Percentiles rank a stretch among this genome's conserved stretches.
Conservation (phyloP, 345 rosid genomes). For the Camelina neglecta region DNA sequence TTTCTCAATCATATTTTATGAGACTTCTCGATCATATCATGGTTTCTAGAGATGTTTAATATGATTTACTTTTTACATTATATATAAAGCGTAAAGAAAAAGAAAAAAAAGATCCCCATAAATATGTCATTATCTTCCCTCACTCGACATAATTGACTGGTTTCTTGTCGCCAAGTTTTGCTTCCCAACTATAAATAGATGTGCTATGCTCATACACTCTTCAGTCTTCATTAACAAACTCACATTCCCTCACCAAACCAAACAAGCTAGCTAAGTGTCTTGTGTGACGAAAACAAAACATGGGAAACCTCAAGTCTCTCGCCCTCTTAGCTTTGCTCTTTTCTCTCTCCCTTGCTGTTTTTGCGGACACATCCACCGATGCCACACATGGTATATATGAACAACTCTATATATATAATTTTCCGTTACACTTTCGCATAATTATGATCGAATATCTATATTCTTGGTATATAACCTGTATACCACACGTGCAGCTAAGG, state of each 20-base stretch:
- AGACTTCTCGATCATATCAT: background rate
- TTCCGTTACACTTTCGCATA: background rate
- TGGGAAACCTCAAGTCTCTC: constrained; percentile 33
- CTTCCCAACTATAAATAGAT: constrained; percentile 33
- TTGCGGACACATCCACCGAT: constrained; percentile 42
- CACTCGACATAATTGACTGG: constrained; percentile 39
- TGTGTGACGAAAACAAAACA: constrained; percentile 17
- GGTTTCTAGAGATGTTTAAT: background rate
- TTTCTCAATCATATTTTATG: background rate
- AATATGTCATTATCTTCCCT: constrained; percentile 25
- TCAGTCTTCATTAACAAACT: constrained; percentile 30
- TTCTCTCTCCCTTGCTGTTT: constrained; percentile 35
- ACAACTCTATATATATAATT: background rate
- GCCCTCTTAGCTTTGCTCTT: constrained; percentile 36
- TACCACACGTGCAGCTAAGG: constrained; percentile 16
- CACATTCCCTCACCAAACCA: constrained; percentile 22
- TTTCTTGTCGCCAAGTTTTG: constrained; percentile 38
- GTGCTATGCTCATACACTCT: constrained; percentile 4
- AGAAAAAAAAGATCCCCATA: background rate
- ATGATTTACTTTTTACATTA: background rate
- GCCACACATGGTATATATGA: constrained; percentile 33
- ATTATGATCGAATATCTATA: background rate
- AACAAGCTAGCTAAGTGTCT: constrained; percentile 21
- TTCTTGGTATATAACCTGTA: constrained; percentile 6
- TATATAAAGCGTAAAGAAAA: background rate